phyloP scores from a whole-genome alignment of 2,329 filamentous ascomycete genomes.

The Parafenestella ontariensis region DNA sequence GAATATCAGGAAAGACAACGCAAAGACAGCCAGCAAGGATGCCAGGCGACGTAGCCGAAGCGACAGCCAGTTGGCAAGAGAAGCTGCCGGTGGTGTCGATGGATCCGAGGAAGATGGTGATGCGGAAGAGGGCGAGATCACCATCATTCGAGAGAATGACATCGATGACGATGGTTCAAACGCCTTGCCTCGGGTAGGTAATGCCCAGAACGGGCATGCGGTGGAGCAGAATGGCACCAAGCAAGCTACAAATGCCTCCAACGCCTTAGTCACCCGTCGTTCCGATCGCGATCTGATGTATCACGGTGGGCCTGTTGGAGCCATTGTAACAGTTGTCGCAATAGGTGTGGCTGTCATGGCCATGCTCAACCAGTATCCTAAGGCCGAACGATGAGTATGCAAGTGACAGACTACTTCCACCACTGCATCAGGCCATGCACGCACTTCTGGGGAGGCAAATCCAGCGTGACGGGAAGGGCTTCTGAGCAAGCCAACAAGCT shows the following conservation, averaged over 20 bases:
- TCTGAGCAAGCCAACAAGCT: neutral
- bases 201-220: slow-evolving; percentile 42
- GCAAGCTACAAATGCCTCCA: slow-evolving; percentile 28
- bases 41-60: slow-evolving; percentile 37
- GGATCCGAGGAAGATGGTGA: slow-evolving; percentile 28
- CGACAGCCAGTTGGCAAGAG: slow-evolving; percentile 19
- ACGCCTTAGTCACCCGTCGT: slow-evolving; percentile 34
- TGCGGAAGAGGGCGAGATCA: slow-evolving; percentile 45
- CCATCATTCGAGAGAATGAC: slow-evolving; percentile 45
- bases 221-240: slow-evolving; percentile 28
- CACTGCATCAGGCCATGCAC: slow-evolving; percentile 5
- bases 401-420: slow-evolving; percentile 2
- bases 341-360: slow-evolving; percentile 52
- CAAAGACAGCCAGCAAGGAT: slow-evolving; percentile 48
- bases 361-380: slow-evolving; percentile 53
- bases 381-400: slow-evolving; percentile 52
- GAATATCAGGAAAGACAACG: slow-evolving; percentile 74
- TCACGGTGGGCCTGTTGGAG: slow-evolving; percentile 48
- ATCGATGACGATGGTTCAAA: slow-evolving; percentile 33
- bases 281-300: slow-evolving; percentile 40
- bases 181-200: slow-evolving; percentile 21
- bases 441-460: slow-evolving; percentile 15
- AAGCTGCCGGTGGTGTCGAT: slow-evolving; percentile 18
- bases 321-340: slow-evolving; percentile 50
- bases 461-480: neutral